Evolutionary conservation across 768 basidiomycete species (phyloP), one percentile per base, ranked within the genome.

Genomic region (Naganishia vishniacii): DNA sequence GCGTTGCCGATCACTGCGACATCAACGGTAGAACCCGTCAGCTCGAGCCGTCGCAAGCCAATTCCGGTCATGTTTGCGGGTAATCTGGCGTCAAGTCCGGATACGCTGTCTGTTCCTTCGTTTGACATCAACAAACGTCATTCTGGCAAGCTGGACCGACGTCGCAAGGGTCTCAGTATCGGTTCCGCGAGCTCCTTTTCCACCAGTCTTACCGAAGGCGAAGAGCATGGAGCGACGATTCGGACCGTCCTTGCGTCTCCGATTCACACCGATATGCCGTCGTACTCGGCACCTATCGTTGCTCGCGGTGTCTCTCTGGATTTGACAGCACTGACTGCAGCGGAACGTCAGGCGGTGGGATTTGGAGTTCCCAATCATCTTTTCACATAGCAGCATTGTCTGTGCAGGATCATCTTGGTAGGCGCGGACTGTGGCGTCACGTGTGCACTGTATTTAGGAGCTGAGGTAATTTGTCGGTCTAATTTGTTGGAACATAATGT

Each of bases 161-260:
- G 32, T 56, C 34, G 13, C 12, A 40, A 37, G 3, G 23, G 32
- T 20, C 53, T 56, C 23, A 56, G 53, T 40, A 56, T 56, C 37
- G 53, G 53, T 9, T 56, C 53, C 18, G 40, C 40, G 53, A 56
- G 53, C 37, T 56, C 53, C 11, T 5, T 56, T 32, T 56, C 53
- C 18, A 56, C 53, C 26, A 34, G 20, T 6, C 37, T 56, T 25
- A 56, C 53, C 53, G 53, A 56, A 8, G 34, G 53, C 3, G 53
- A 56, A 4, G 53, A 56, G 37, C 32, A 34, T 18, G 34, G 23
- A 25, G 47, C 53, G 7, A 40, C 40, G 20, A 56, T 56, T 34
- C n/a, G 53, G 6, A 26, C 53, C 8, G 26, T 56, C 23, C 53
- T 32, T 23, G n/a, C 53, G 18, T 56, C 53, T 26, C 53, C 53